phyloP scores from a whole-genome alignment of 176 grass and related monocot species.

The Juncus inflexus region DNA sequence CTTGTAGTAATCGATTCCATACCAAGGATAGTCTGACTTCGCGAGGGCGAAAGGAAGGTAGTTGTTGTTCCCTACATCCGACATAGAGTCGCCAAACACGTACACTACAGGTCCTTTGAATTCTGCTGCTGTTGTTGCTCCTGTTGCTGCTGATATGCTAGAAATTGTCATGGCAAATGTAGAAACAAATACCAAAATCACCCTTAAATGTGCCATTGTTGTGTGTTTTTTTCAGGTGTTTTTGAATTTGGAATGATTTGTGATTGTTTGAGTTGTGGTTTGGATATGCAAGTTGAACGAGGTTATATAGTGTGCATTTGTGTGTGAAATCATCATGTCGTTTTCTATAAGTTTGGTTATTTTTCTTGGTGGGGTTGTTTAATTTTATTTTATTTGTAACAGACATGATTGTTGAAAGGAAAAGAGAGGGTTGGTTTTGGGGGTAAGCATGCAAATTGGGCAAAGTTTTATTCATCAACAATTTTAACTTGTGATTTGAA shows the following conservation, averaged over 20 bases:
- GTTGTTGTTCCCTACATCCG: constrained; percentile 94
- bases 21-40: constrained; percentile 89
- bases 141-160: not conserved
- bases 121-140: not conserved
- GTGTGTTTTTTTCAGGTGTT: not conserved
- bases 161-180: constrained; percentile 19
- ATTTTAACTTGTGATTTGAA: no score
- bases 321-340: constrained; percentile 7
- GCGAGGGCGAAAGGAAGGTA: constrained; percentile 73
- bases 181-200: constrained; percentile 11
- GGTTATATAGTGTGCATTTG: constrained; percentile 29
- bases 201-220: constrained; percentile 45
- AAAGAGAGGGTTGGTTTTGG: not conserved
- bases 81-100: constrained; percentile 91
- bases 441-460: not conserved
- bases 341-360: not conserved
- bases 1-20: constrained; percentile 64
- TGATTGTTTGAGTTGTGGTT: constrained; percentile 2
- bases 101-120: constrained; percentile 44
- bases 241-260: not conserved
- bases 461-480: no score
- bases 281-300: not conserved
- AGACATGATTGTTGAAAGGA: not conserved
- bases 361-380: not conserved
- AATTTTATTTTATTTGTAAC: not conserved